phyloP scores from a whole-genome alignment of 306 rosid genomes.

The Rubus idaeus region DNA sequence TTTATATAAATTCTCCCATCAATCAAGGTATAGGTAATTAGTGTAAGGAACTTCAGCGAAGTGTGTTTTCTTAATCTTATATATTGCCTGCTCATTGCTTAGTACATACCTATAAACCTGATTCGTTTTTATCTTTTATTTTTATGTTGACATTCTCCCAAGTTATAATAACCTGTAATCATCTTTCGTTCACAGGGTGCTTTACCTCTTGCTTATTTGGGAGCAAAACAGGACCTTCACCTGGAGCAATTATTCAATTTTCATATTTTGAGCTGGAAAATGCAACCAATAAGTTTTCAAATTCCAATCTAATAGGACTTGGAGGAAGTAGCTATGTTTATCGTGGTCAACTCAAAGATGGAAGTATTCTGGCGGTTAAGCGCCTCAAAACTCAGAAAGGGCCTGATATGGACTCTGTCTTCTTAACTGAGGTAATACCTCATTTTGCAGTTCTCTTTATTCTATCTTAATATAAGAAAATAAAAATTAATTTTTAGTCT shows the following conservation, averaged over 20 bases:
- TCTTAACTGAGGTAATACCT: slow-evolving; percentile 71
- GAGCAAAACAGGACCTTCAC: slow-evolving; percentile 51
- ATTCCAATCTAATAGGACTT: slow-evolving; percentile 76
- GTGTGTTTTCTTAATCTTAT: neutral
- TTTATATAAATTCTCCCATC: slow-evolving; percentile 37
- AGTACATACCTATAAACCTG: slow-evolving; percentile 4
- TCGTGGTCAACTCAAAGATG: slow-evolving; percentile 67
- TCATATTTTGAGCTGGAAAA: slow-evolving; percentile 72
- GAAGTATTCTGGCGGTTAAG: slow-evolving; percentile 77
- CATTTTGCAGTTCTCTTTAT: slow-evolving; percentile 18
- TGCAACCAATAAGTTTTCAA: slow-evolving; percentile 73
- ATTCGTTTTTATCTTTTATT: neutral
- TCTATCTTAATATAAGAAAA: neutral
- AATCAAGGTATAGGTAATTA: slow-evolving; percentile 50
- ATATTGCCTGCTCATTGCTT: neutral
- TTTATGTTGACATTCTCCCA: neutral
- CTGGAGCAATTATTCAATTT: slow-evolving; percentile 71
- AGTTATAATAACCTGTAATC: neutral
- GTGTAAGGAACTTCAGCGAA: neutral
- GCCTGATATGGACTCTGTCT: slow-evolving; percentile 62
- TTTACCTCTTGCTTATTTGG: slow-evolving; percentile 64
- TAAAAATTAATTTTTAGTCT: neutral
- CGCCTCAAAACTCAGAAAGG: slow-evolving; percentile 65
- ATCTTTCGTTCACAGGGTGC: slow-evolving; percentile 52
- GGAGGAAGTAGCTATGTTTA: slow-evolving; percentile 96